Conservation (phyloP, 306 rosid species). For the Fagus crenata region DNA sequence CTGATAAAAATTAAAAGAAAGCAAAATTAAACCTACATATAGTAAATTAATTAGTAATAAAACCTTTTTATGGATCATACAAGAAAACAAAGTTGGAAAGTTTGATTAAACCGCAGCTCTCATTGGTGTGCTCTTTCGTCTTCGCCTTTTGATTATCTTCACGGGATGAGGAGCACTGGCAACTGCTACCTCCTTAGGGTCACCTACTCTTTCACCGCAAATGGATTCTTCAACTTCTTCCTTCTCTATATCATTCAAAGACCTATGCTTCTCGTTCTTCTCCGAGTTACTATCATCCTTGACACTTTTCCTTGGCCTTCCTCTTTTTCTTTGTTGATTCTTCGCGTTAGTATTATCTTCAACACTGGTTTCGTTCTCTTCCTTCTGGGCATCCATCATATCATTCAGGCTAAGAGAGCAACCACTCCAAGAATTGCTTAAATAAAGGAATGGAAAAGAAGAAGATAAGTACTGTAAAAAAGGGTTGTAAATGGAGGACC, state of each 20-base stretch:
- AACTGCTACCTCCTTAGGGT: not conserved
- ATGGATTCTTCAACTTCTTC: not conserved
- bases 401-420: not conserved
- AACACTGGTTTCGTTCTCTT: constrained; percentile 24
- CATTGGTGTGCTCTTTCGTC: constrained; percentile 25
- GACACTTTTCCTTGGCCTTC: constrained; percentile 12
- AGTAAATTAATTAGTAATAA: no score
- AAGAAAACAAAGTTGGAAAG: no score
- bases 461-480: not conserved
- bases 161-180: not conserved
- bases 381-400: constrained; percentile 1
- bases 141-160: not conserved
- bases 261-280: not conserved
- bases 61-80: no score
- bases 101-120: constrained; percentile 23
- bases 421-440: not conserved
- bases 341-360: not conserved
- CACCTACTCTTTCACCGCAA: not conserved
- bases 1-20: no score
- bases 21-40: no score
- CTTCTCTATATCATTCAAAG: not conserved
- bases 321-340: not conserved
- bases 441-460: not conserved
- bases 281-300: not conserved
- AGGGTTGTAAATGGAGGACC: not conserved